Percentiles rank a stretch among this genome's conserved stretches.
Evolutionary conservation across 352 stramenopile genomes (phyloP).

Genomic region (Phytopythium kandeliae): DNA sequence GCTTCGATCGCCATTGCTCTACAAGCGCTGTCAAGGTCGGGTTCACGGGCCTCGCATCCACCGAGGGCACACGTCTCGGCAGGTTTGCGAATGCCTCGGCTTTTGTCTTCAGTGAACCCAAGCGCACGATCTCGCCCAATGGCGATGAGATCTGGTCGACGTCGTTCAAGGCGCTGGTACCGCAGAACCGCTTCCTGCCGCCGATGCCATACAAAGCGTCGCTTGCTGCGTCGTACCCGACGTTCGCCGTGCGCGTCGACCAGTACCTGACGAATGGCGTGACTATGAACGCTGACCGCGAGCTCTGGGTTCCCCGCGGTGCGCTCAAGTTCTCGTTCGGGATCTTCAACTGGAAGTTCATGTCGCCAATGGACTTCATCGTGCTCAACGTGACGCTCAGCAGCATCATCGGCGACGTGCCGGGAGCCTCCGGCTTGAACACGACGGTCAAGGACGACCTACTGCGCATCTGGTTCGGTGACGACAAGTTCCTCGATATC

Average conservation of each 20-base stretch:
- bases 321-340: constrained; percentile 21
- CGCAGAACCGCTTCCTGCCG: constrained; percentile 9
- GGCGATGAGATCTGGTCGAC: constrained; percentile 9
- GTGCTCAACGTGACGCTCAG: constrained; percentile 15
- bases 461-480: constrained; percentile 4
- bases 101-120: constrained; percentile 10
- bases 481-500: constrained; percentile 10
- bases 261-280: constrained; percentile 10
- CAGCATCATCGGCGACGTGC: constrained; percentile 1
- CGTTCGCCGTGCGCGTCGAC: constrained; percentile 12
- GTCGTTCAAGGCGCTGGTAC: constrained; percentile 13
- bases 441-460: background rate
- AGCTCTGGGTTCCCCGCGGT: constrained; percentile 9
- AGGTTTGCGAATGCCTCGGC: constrained; percentile 10
- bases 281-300: constrained; percentile 7
- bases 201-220: constrained; percentile 10
- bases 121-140: background rate
- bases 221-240: background rate
- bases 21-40: constrained; percentile 11
- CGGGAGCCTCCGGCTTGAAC: background rate
- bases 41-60: constrained; percentile 11
- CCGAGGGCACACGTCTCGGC: background rate
- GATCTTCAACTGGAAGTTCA: constrained; percentile 15
- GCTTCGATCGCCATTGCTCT: constrained; percentile 7
- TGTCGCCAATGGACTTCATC: constrained; percentile 5